phyloP scores from a whole-genome alignment of 345 rosid genomes.

The Geranium rotundifolium region DNA sequence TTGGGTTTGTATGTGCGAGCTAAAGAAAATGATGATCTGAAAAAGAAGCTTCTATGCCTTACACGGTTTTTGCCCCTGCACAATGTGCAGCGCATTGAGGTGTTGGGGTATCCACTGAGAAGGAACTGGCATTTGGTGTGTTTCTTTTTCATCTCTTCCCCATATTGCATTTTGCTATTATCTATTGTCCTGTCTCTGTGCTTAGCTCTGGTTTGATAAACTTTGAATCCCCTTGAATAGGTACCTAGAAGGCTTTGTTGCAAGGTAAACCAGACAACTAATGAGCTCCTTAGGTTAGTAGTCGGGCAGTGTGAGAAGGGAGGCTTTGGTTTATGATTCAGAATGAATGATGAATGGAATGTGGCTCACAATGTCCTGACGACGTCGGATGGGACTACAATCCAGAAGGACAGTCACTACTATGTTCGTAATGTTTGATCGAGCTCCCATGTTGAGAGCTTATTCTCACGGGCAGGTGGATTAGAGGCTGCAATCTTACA shows the following conservation, averaged over 20 bases:
- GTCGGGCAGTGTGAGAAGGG: slow-evolving; percentile 64
- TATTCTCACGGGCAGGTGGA: no score
- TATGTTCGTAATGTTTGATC: no score
- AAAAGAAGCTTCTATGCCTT: slow-evolving; percentile 67
- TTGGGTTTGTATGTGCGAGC: slow-evolving; percentile 45
- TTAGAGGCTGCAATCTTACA: no score
- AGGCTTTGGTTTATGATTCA: slow-evolving; percentile 32
- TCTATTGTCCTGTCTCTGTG: not conserved
- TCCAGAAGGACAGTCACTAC: no score
- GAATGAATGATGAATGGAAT: slow-evolving; percentile 20
- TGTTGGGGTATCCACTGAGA: slow-evolving; percentile 39
- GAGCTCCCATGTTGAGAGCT: no score
- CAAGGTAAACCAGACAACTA: slow-evolving; percentile 35
- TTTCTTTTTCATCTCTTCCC: not conserved
- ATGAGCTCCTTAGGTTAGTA: slow-evolving; percentile 40
- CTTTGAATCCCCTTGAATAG: slow-evolving; percentile 23
- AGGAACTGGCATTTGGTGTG: slow-evolving; percentile 84
- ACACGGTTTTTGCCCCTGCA: slow-evolving; percentile 50
- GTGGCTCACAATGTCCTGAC: not conserved
- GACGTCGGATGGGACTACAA: no score
- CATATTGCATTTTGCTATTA: not conserved
- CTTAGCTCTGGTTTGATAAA: slow-evolving; percentile 4
- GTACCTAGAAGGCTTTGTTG: slow-evolving; percentile 75
- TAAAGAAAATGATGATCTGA: slow-evolving; percentile 42
- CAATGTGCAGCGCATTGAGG: slow-evolving; percentile 43